Evolutionary conservation across 208 protist genomes (phyloP).

Genomic region (Spongospora subterranea): DNA sequence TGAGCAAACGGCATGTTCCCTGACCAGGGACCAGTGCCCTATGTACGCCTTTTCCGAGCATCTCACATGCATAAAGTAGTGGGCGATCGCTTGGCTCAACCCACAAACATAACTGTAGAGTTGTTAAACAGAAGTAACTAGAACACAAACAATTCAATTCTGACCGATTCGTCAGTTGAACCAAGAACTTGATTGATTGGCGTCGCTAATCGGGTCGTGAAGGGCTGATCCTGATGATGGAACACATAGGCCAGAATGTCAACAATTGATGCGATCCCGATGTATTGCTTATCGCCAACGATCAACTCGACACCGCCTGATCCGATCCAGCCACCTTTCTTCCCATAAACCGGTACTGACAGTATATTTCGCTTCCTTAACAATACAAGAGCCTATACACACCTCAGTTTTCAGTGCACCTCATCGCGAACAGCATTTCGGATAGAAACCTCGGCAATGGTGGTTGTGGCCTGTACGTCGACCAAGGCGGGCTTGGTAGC

Average conservation of each 20-base stretch:
- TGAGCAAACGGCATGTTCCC: not conserved
- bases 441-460: not conserved
- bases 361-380: not conserved
- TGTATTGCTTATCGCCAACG: conserved; percentile 52
- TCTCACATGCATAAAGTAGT: conserved; percentile 42
- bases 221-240: not conserved
- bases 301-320: not conserved
- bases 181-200: conserved; percentile 43
- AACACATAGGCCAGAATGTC: conserved; percentile 47
- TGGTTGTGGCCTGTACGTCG: not conserved
- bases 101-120: conserved; percentile 42
- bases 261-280: conserved; percentile 31
- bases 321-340: conserved; percentile 48
- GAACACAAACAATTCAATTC: not conserved
- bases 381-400: not conserved
- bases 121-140: not conserved
- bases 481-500: not conserved
- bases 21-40: not conserved
- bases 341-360: not conserved
- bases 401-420: not conserved
- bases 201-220: not conserved
- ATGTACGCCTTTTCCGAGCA: conserved; percentile 25
- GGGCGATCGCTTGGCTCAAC: conserved; percentile 12
- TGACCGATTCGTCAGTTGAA: conserved; percentile 19
- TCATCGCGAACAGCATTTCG: not conserved